These are phyloP conservation scores for Arbutus unedo DNA, from an alignment of 148 eudicot species.

Conservation along the genomic window DNA sequence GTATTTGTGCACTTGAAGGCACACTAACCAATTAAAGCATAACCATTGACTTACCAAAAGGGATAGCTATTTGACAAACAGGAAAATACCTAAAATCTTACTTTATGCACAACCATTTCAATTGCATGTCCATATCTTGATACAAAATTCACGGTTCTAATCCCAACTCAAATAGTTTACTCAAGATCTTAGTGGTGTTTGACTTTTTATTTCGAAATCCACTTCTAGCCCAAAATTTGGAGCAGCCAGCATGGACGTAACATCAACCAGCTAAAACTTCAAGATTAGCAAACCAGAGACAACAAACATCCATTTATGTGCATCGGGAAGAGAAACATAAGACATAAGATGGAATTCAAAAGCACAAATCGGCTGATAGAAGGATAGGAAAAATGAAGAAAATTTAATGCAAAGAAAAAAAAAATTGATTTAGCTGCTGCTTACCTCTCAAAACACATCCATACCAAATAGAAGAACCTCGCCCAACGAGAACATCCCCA, in stretches of 20 bases:
- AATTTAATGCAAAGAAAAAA: background rate
- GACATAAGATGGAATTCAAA: background rate
- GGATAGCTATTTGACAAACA: background rate
- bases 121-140: background rate
- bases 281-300: background rate
- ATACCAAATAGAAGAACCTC: constrained; percentile 78
- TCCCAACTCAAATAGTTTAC: background rate
- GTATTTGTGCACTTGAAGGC: background rate
- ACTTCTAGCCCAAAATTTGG: background rate
- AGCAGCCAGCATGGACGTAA: background rate
- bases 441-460: constrained; percentile 93
- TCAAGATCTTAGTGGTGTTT: background rate
- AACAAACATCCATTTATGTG: background rate
- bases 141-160: background rate
- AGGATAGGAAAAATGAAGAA: background rate
- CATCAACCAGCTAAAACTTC: background rate
- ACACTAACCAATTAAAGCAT: background rate
- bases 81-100: background rate
- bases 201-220: background rate
- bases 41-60: background rate
- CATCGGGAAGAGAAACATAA: background rate
- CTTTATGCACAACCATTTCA: background rate
- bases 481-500: constrained; percentile 80
- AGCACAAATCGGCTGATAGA: background rate
- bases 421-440: constrained; percentile 8